Evolutionary conservation across 495 filamentous ascomycete species (phyloP).

Genomic region (Xylaria acuta): DNA sequence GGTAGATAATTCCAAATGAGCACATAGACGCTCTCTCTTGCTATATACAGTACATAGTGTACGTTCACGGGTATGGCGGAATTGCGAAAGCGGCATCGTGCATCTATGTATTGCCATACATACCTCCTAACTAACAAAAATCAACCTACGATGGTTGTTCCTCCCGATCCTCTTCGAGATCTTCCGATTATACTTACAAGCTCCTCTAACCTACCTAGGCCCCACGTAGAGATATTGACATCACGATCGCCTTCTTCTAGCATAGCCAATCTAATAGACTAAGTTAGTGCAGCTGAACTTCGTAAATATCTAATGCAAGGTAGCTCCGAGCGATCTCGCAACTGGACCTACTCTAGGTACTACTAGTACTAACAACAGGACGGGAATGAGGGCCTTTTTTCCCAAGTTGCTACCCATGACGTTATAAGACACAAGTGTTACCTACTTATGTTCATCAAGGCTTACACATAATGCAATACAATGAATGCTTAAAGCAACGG

Average conservation of each 20-base stretch:
- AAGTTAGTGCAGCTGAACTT: not conserved
- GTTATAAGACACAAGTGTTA: too few relatives aligned
- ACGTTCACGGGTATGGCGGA: not conserved
- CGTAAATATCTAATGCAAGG: not conserved
- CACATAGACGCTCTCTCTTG: too few relatives aligned
- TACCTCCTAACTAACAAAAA: too few relatives aligned
- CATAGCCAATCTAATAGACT: not conserved
- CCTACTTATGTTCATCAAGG: too few relatives aligned
- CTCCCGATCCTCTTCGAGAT: not conserved
- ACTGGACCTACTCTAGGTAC: too few relatives aligned
- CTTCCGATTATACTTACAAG: not conserved
- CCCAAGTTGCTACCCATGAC: too few relatives aligned
- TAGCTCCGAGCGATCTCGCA: too few relatives aligned
- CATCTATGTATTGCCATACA: not conserved
- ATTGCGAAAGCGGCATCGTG: conserved; percentile 5
- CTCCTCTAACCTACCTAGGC: not conserved
- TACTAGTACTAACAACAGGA: too few relatives aligned
- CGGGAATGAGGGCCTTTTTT: too few relatives aligned
- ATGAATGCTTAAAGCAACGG: not conserved
- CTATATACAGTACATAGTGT: too few relatives aligned
- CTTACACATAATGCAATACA: too few relatives aligned
- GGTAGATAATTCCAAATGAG: too few relatives aligned
- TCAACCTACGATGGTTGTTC: not conserved
- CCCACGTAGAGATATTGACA: not conserved
- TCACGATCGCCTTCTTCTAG: not conserved